Percentiles rank a stretch among this genome's conserved stretches.
Evolutionary conservation across 1,284 basidiomycete species (phyloP).

Genomic region (Gomphus sp.): DNA sequence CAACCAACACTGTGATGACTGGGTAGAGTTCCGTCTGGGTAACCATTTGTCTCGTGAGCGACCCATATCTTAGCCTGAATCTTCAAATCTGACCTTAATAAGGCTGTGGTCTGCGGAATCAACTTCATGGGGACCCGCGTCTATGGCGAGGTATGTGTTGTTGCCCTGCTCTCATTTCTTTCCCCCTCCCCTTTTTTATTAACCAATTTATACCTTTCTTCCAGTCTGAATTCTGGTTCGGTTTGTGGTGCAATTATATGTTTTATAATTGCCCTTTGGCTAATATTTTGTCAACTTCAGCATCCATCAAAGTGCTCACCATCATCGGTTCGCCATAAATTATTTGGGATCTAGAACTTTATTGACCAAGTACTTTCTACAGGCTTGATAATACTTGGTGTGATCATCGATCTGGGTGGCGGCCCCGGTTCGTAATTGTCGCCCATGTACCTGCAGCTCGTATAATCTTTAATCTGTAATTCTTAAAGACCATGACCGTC

Average conservation of each 20-base stretch:
- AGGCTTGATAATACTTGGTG: constrained; percentile 41
- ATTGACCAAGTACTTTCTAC: background rate
- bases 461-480: background rate
- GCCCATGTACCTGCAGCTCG: background rate
- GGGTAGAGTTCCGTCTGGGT: constrained; percentile 62
- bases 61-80: background rate
- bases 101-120: constrained; percentile 60
- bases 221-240: constrained; percentile 8
- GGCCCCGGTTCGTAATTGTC: constrained; percentile 29
- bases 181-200: background rate
- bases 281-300: background rate
- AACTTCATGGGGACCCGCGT: constrained; percentile 58
- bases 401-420: constrained; percentile 66
- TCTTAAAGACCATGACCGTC: constrained; percentile 6
- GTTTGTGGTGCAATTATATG: constrained; percentile 25
- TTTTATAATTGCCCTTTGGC: background rate
- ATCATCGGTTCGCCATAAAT: constrained; percentile 30
- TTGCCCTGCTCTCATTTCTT: constrained; percentile 15
- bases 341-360: background rate
- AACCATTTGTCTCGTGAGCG: constrained; percentile 45
- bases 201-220: background rate
- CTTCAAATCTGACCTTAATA: background rate
- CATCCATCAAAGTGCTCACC: constrained; percentile 71
- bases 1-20: constrained; percentile 26
- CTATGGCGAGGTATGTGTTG: constrained; percentile 26